Percentiles rank a stretch among this genome's conserved stretches.
Evolutionary conservation across 257 asterid species (phyloP).

Genomic region (Lantana camara): DNA sequence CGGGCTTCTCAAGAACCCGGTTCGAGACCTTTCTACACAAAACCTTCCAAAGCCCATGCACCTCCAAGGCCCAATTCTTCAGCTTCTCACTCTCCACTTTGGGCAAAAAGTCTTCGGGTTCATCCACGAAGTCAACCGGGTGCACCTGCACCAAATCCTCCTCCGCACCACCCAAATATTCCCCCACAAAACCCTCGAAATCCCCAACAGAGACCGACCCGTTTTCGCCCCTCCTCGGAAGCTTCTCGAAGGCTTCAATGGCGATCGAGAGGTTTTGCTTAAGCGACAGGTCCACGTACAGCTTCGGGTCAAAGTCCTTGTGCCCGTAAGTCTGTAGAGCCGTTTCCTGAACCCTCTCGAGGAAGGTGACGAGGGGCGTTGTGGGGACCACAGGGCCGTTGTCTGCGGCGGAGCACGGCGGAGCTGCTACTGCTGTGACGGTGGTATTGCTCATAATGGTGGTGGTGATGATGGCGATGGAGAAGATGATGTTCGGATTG

Average conservation of each 20-base stretch:
- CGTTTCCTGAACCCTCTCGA: conserved; percentile 59
- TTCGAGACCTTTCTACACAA: conserved; percentile 73
- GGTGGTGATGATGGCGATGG: conserved; percentile 12
- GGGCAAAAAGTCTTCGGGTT: conserved; percentile 65
- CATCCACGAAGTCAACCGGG: conserved; percentile 64
- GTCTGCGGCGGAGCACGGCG: conserved; percentile 31
- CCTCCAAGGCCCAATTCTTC: conserved; percentile 78
- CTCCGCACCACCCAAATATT: conserved; percentile 47
- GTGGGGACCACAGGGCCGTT: conserved; percentile 58
- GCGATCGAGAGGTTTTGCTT: conserved; percentile 47
- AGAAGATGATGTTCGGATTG: neutral
- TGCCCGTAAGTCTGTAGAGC: conserved; percentile 60
- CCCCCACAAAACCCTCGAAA: conserved; percentile 39
- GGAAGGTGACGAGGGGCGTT: conserved; percentile 59
- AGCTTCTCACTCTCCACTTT: conserved; percentile 53
- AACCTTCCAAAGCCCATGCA: conserved; percentile 80
- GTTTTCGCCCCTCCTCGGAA: conserved; percentile 29
- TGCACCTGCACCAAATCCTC: conserved; percentile 52
- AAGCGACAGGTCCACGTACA: conserved; percentile 73
- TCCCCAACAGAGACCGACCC: conserved; percentile 45
- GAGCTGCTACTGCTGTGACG: conserved; percentile 7
- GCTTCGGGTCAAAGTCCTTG: conserved; percentile 69
- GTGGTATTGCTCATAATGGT: neutral
- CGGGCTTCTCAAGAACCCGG: conserved; percentile 56
- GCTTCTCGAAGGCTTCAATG: conserved; percentile 40